Percentiles rank a stretch among this genome's conserved stretches.
Conservation (phyloP, 345 rosid genomes). For the Camelina laxa region DNA sequence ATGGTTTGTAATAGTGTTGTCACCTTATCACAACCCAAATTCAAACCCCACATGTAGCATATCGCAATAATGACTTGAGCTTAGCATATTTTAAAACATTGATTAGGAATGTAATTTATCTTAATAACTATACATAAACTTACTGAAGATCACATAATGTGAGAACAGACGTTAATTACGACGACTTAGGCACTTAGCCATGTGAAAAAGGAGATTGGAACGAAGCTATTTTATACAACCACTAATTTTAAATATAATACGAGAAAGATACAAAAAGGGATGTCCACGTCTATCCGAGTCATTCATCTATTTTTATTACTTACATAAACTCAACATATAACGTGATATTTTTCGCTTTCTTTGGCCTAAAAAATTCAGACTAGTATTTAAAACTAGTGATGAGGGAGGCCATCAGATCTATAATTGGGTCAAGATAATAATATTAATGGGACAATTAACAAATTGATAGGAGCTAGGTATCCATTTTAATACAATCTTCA, state of each 20-base stretch:
- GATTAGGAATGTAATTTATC: not conserved
- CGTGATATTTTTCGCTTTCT: slow-evolving; percentile 27
- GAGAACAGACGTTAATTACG: not conserved
- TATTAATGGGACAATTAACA: slow-evolving; percentile 23
- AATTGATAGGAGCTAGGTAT: slow-evolving; percentile 16
- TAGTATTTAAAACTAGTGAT: slow-evolving; percentile 12
- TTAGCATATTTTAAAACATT: no score
- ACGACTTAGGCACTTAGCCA: not conserved
- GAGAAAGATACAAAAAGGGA: slow-evolving; percentile 22
- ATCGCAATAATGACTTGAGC: no score
- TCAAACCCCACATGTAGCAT: no score
- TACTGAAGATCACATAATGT: not conserved
- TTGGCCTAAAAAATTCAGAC: slow-evolving; percentile 11
- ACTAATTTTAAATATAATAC: slow-evolving; percentile 2
- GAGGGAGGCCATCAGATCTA: slow-evolving; percentile 26
- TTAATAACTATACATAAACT: not conserved
- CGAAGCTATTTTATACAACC: not conserved
- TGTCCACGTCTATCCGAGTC: slow-evolving; percentile 39
- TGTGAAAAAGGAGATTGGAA: slow-evolving; percentile 7
- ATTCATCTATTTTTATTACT: slow-evolving; percentile 17
- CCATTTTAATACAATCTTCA: slow-evolving; percentile 21
- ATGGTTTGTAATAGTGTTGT: not conserved
- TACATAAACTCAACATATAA: slow-evolving; percentile 23
- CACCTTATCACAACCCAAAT: no score
- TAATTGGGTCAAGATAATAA: slow-evolving; percentile 17